Percentiles rank a stretch among this genome's conserved stretches.
Evolutionary conservation across 805 yeast genomes (phyloP).

Genomic region (Sungouiozyma ichnusensis): DNA sequence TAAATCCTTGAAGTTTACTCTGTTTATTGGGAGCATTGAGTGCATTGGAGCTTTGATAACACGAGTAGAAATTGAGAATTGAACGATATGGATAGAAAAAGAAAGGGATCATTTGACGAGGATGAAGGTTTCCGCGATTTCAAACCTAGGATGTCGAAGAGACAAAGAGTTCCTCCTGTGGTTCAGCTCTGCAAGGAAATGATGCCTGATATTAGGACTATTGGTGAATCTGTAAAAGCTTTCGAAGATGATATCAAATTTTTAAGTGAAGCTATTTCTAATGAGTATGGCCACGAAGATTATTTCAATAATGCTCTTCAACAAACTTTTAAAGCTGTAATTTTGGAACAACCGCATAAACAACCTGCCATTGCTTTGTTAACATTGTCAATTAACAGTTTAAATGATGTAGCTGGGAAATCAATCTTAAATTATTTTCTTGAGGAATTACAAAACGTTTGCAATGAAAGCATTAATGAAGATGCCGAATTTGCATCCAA

Average conservation of each 20-base stretch:
- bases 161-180: slow-evolving; percentile 35
- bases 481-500: slow-evolving; percentile 23
- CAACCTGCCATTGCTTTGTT: slow-evolving; percentile 60
- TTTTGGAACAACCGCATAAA: slow-evolving; percentile 87
- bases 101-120: slow-evolving; percentile 18
- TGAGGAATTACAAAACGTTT: slow-evolving; percentile 45
- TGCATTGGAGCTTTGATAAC: too few species aligned
- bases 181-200: slow-evolving; percentile 38
- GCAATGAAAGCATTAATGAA: slow-evolving; percentile 30
- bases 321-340: slow-evolving; percentile 54
- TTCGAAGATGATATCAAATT: slow-evolving; percentile 56
- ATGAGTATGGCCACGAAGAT: slow-evolving; percentile 54
- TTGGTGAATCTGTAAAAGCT: slow-evolving; percentile 46
- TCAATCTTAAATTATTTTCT: slow-evolving; percentile 61
- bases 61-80: too few species aligned
- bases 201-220: slow-evolving; percentile 41
- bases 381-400: slow-evolving; percentile 54
- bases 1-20: too few species aligned
- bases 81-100: slow-evolving; percentile 12
- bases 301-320: slow-evolving; percentile 49
- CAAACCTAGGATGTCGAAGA: slow-evolving; percentile 25
- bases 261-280: slow-evolving; percentile 55
- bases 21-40: too few species aligned
- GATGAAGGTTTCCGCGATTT: slow-evolving; percentile 25
- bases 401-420: slow-evolving; percentile 55